phyloP scores from a whole-genome alignment of 169 alveolate genomes.

The Plasmodium fragile region DNA sequence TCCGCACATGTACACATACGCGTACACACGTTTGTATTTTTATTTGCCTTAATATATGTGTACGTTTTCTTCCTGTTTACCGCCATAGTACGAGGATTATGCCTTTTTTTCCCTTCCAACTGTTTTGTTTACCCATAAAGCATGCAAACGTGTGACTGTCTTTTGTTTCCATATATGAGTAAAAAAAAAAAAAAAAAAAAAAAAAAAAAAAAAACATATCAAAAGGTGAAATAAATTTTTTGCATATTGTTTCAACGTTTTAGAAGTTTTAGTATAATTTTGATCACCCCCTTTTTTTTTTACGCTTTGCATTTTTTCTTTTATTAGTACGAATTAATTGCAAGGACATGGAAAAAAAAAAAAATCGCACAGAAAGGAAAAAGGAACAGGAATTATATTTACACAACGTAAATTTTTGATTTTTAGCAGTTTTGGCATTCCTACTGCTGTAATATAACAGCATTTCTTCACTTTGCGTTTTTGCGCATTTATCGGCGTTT shows the following conservation, averaged over 20 bases:
- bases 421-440: neutral
- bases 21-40: neutral
- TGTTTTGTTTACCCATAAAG: neutral
- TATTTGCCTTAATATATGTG: neutral
- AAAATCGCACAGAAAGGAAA: neutral
- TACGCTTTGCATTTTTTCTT: neutral
- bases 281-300: neutral
- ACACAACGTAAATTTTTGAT: neutral
- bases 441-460: constrained; percentile 10
- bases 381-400: neutral
- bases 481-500: neutral
- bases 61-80: constrained; percentile 5
- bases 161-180: neutral
- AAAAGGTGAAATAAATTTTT: neutral
- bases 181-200: neutral
- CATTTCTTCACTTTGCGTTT: constrained; percentile 1
- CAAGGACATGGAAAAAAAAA: neutral
- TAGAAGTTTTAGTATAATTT: neutral
- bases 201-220: neutral
- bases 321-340: neutral
- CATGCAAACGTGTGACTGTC: neutral
- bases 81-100: neutral
- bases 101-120: neutral
- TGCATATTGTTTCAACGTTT: neutral
- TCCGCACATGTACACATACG: neutral